These are phyloP conservation scores for Polygonum maritimum DNA, from an alignment of 148 eudicot species.

Conservation along the genomic window DNA sequence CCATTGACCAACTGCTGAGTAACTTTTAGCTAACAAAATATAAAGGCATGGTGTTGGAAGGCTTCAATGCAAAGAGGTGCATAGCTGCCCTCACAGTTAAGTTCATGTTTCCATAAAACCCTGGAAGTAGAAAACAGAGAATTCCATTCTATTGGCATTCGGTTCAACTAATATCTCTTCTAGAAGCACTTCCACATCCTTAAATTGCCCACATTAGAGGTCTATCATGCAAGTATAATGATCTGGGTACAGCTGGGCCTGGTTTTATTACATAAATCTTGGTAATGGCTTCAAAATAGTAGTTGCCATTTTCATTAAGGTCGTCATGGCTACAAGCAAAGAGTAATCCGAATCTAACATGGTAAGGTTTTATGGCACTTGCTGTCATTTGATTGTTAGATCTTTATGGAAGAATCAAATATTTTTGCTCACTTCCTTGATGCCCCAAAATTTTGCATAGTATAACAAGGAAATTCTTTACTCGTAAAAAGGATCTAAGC, in stretches of 20 bases:
- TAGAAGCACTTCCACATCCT: conserved; percentile 39
- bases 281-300: conserved; percentile 56
- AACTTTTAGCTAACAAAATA: conserved; percentile 49
- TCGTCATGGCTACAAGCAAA: conserved; percentile 82
- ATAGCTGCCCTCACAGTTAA: conserved; percentile 51
- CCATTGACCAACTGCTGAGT: conserved; percentile 54
- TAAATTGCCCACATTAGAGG: conserved; percentile 50
- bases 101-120: conserved; percentile 37
- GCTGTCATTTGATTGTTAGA: conserved; percentile 46
- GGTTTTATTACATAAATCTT: conserved; percentile 41
- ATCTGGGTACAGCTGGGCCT: conserved; percentile 18
- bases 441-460: conserved; percentile 68
- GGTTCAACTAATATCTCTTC: conserved; percentile 44
- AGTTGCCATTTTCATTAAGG: conserved; percentile 37
- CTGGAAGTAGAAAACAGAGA: conserved; percentile 55
- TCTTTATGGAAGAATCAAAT: conserved; percentile 38
- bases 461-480: conserved; percentile 56
- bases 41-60: conserved; percentile 47
- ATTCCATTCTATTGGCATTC: conserved; percentile 57
- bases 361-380: conserved; percentile 48
- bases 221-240: conserved; percentile 75
- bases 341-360: conserved; percentile 49
- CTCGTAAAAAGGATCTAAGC: conserved; percentile 31
- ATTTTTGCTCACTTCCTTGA: conserved; percentile 46
- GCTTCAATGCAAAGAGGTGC: conserved; percentile 53